phyloP scores from a whole-genome alignment of 148 eudicot genomes.

The Dysphania ambrosioides region DNA sequence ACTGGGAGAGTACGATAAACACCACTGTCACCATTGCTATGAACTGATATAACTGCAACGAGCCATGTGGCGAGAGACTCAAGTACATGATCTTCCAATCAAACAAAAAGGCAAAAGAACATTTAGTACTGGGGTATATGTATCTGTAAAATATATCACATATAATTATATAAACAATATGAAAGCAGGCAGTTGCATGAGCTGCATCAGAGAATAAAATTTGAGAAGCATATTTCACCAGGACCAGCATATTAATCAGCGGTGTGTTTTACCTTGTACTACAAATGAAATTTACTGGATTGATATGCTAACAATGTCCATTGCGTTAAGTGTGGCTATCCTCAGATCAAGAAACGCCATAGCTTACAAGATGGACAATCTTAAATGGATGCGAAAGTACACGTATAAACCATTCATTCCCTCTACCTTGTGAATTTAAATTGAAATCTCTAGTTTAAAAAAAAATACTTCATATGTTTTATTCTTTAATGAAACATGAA shows the following conservation, averaged over 20 bases:
- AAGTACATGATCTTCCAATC: constrained; percentile 66
- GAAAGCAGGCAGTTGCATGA: neutral
- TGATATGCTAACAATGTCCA: neutral
- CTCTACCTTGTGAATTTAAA: too few species aligned
- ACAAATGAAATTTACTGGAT: neutral
- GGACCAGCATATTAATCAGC: neutral
- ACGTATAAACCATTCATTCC: too few species aligned
- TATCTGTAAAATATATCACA: too few species aligned
- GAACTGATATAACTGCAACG: constrained; percentile 71
- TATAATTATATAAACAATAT: neutral
- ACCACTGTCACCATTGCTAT: constrained; percentile 83
- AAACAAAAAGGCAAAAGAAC: neutral
- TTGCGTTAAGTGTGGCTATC: neutral
- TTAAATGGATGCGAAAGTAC: too few species aligned
- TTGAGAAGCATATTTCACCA: neutral
- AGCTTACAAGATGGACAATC: neutral
- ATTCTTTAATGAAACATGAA: neutral
- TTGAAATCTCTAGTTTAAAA: too few species aligned
- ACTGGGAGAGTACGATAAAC: constrained; percentile 75
- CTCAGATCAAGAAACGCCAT: neutral
- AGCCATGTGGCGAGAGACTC: constrained; percentile 50
- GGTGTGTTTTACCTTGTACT: neutral
- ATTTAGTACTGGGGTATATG: neutral
- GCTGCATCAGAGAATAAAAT: too few species aligned
- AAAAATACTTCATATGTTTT: too few species aligned